Evolutionary conservation across 306 rosid species (phyloP), one percentile per base, ranked within the genome.

Genomic region (Ochetophila trinervis): DNA sequence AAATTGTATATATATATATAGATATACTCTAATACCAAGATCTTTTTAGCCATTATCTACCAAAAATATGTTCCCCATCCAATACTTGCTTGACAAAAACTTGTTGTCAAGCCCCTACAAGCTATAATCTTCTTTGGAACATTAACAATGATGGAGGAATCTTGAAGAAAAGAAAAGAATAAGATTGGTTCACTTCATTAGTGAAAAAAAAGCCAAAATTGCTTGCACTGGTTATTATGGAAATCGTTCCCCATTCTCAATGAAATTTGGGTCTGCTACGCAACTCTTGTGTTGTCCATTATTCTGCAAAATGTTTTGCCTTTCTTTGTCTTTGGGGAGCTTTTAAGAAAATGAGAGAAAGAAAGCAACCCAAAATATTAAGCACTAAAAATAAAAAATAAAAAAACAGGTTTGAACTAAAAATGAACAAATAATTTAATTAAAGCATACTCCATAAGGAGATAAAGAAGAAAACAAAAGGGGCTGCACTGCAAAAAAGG

Each of bases 1-100:
- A n/a, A n/a, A n/a, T n/a, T n/a, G n/a, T 27, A 27, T 27, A 27
- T 27, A 27, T 27, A 27, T 27, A 27, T 27, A 27, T 27, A 27
- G 2, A 27, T 27, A 50, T 50, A 24, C 45, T 57, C 55, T 52
- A 75, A 49, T 66, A 68, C 30, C 54, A 63, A 40, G 49, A 77
- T 37, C 55, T 65, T n/a, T n/a, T n/a, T n/a, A n/a, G n/a, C n/a
- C n/a, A n/a, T n/a, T n/a, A n/a, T n/a, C 20, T 32, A n/a, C 68
- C 70, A 72, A 64, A 72, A 64, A n/a, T 63, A 67, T 59, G 65
- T 70, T 6, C 62, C n/a, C 62, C 60, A 82, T 79, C 74, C 59
- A 76, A 63, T 72, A 66, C 63, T 59, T 15, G 34, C 51, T 79
- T 74, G 79, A 82, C 83, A 71, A 13, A 0, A 72, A 69, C 48